These are phyloP conservation scores for Podosphaera xanthii DNA, from an alignment of 2,329 filamentous ascomycete species.

Conservation along the genomic window DNA sequence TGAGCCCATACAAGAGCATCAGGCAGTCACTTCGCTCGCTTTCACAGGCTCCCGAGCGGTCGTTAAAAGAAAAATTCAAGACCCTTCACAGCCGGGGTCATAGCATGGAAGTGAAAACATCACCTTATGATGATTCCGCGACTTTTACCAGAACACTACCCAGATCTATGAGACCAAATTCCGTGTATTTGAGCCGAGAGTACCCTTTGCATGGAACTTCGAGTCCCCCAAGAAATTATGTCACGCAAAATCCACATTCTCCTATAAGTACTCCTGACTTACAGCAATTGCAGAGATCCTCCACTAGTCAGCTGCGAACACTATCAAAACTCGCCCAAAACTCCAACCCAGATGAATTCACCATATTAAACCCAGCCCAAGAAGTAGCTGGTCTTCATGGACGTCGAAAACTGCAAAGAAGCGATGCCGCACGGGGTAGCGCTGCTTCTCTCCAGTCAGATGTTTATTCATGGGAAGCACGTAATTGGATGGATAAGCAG, in stretches of 20 bases:
- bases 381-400: constrained; percentile 78
- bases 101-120: constrained; percentile 37
- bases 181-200: constrained; percentile 34
- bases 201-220: constrained; percentile 23
- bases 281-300: constrained; percentile 62
- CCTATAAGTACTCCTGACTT: constrained; percentile 48
- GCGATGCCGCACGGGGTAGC: constrained; percentile 22
- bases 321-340: constrained; percentile 64
- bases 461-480: constrained; percentile 50
- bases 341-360: constrained; percentile 55
- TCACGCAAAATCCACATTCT: constrained; percentile 17
- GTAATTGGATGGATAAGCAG: constrained; percentile 98
- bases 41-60: constrained; percentile 36
- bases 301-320: constrained; percentile 71
- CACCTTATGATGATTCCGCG: constrained; percentile 21
- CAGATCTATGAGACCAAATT: constrained; percentile 25
- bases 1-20: constrained; percentile 42
- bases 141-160: constrained; percentile 4
- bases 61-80: constrained; percentile 18
- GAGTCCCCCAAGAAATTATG: constrained; percentile 9
- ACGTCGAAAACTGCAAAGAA: constrained; percentile 58
- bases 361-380: constrained; percentile 52
- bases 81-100: constrained; percentile 20
- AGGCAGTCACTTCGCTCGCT: constrained; percentile 59
- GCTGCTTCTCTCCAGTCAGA: constrained; percentile 24